Evolutionary conservation across 257 asterid genomes (phyloP), one percentile per base, ranked within the genome.

Genomic region (Forsythia viridissima): DNA sequence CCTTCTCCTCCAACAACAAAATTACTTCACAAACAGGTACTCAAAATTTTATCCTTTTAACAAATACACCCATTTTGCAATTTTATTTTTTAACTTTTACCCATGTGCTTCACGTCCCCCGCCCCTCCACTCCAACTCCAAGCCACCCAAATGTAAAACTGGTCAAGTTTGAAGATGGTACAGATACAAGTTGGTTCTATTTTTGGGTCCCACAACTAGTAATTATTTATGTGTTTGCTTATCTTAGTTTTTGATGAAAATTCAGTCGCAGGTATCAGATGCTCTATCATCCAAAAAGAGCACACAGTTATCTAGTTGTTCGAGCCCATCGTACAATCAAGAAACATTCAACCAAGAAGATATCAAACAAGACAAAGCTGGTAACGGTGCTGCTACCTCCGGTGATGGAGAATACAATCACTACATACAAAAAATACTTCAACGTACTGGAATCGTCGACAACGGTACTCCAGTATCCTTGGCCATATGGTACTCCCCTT

Each of bases 1-100:
- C 85, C 87, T 65, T 85, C 91, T 40, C 85, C 89, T 2, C 91
- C 86, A 41, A 84, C 87, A 37, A 86, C 88, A 20, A 90, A 87
- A 81, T 83, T 87, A 77, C 88, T 84, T 72, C 90, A 82, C 76
- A 90, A 90, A 71, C 94, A 92, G 97, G 97, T 92, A 83, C 24
- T 52, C 52, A 55, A n/a, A 12, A 55, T 55, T 55, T 55, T 4
- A 3, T 44, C 52, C 52, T 10, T 44, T 44, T 44, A 30, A 30
- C 1, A 30, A 30, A 30, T 30, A 30, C 2, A 30, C 34, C 34
- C 34, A 30, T 30, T 30, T 30, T 30, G 34, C 34, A 30, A 30
- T 30, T 30, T 30, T 30, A 30, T 30, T 30, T 30, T 30, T 1
- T 30, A 30, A 30, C 34, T 30, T 30, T 30, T 30, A 30, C 34